These are phyloP conservation scores for Kondoa malvinella DNA, from an alignment of 768 basidiomycete species.

Conservation along the genomic window DNA sequence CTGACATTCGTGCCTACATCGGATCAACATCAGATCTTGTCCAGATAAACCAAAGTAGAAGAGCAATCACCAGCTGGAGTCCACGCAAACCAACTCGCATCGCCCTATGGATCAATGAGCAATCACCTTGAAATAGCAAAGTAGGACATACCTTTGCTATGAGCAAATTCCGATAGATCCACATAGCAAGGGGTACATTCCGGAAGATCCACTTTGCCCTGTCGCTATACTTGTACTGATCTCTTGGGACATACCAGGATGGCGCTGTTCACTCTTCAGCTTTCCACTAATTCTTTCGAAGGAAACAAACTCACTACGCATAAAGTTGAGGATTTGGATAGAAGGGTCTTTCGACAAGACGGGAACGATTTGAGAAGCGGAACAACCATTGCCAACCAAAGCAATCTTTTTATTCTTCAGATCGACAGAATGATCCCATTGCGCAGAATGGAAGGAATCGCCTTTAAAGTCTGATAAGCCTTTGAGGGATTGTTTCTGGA, in stretches of 20 bases:
- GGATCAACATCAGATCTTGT: slow-evolving; percentile 1
- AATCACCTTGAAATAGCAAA: background rate
- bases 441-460: slow-evolving; percentile 44
- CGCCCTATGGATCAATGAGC: background rate
- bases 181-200: background rate
- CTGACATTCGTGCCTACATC: background rate
- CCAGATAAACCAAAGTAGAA: too few species aligned
- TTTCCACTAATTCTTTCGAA: background rate
- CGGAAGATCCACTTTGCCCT: background rate
- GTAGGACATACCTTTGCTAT: background rate
- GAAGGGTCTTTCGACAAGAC: background rate
- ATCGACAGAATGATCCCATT: slow-evolving; percentile 37
- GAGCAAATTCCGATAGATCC: background rate
- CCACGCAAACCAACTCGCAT: background rate
- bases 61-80: too few species aligned
- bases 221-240: background rate
- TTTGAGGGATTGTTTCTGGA: background rate
- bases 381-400: slow-evolving; percentile 25
- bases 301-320: background rate
- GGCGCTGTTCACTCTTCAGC: slow-evolving; percentile 1
- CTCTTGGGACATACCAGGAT: background rate
- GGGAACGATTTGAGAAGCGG: slow-evolving; percentile 18
- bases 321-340: background rate
- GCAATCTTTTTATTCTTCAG: slow-evolving; percentile 28
- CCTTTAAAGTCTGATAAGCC: slow-evolving; percentile 37